Evolutionary conservation across 495 filamentous ascomycete genomes (phyloP).

Genomic region (Pyronema omphalodes): DNA sequence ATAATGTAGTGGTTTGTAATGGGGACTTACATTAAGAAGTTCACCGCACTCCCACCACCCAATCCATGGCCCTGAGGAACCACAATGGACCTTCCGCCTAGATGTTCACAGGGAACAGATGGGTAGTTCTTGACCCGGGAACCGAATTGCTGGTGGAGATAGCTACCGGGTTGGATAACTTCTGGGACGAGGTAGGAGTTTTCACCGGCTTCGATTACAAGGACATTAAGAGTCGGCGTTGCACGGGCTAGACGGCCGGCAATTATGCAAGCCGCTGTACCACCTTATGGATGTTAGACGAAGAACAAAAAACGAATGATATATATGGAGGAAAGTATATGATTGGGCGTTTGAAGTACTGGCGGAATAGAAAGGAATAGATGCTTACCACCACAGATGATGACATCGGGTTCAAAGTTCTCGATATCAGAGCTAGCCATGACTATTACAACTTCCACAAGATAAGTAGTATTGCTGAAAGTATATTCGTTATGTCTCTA

Average conservation of each 20-base stretch:
- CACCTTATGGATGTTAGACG: neutral
- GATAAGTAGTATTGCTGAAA: too few relatives aligned
- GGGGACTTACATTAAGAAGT: neutral
- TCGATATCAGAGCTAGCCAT: too few relatives aligned
- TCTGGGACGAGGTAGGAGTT: neutral
- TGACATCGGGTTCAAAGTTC: neutral
- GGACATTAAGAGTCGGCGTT: neutral
- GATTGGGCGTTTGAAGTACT: too few relatives aligned
- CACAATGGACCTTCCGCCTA: neutral
- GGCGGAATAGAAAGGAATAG: too few relatives aligned
- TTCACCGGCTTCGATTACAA: neutral
- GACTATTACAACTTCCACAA: too few relatives aligned
- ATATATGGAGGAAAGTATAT: neutral
- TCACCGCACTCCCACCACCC: neutral
- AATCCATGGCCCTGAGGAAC: neutral
- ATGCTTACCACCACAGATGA: neutral
- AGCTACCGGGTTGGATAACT: neutral
- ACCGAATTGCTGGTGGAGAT: neutral
- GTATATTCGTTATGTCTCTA: too few relatives aligned
- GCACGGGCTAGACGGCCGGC: neutral
- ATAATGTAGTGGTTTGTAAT: too few relatives aligned
- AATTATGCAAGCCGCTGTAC: neutral
- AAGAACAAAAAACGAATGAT: conserved; percentile 2
- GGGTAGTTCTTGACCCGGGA: neutral
- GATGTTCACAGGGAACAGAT: neutral